Base-by-base conservation (phyloP, 139 green algal genomes). In the Nannochloris sp. region DNA sequence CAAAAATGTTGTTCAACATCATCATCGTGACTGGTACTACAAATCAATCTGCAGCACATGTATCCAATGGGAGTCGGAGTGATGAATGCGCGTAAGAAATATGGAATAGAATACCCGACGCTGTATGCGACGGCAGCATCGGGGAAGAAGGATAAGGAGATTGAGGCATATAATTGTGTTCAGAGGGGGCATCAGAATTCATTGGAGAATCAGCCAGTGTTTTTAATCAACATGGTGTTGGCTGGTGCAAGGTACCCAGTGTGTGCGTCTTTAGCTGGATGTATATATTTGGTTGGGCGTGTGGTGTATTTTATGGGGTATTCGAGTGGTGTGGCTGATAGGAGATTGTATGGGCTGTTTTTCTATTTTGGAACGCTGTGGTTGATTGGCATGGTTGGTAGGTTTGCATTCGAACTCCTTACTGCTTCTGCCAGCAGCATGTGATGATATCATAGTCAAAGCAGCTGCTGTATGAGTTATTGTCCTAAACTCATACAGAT, bases 181-280 rank as follows among this genome's bases (percentile, higher is more conserved):
- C 81, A 86, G 57, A 60, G 75, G 21, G 83, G 61, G 0, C 82
- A 89, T 62, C 80, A 88, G 71, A 87, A 89, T 71, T 74, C 59
- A 10, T 66, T 90, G 31, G 84, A 90, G 69, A 78, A 79, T 60
- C 37, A 62, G 48, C 34, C 60, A 24, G 29, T 14, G 5, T 64
- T 70, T 31, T 68, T 63, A 21, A 48, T 61, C 1, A 48, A 70
- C 23, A 61, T 74, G 37, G 12, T 64, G n/a, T 31, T 48, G 2
- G 51, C 60, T 11, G 68, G 60, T 46, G 4, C 48, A 15, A 44
- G 40, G 48, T 69, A 60, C 37, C 68, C 68, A 29, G 31, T 67
- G 18, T 27, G 40, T 11, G 69, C 56, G 16, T 21, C 62, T 15
- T 14, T 62, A 31, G n/a, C 12, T 12, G 62, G 51, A 21, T 50